Conservation (phyloP, 208 protist genomes). For the Sergeia podlipaevii region DNA sequence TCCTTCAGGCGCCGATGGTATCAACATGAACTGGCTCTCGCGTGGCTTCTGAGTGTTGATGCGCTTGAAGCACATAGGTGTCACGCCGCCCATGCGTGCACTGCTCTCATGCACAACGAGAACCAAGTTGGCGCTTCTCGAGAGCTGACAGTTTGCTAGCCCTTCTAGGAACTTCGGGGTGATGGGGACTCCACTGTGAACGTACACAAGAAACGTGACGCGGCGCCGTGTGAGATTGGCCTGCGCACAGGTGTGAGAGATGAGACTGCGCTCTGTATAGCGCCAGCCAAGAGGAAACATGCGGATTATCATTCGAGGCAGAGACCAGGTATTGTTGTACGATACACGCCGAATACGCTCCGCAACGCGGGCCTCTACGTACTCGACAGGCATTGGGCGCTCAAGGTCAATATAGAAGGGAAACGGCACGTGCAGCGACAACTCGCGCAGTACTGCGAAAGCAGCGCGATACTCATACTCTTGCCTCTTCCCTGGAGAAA, state of each 20-base stretch:
- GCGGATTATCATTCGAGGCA: conserved; percentile 73
- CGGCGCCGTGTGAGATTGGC: conserved; percentile 73
- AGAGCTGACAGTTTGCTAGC: conserved; percentile 57
- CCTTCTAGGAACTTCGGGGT: conserved; percentile 53
- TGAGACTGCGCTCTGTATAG: conserved; percentile 70
- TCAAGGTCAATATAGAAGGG: conserved; percentile 86
- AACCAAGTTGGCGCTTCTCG: conserved; percentile 71
- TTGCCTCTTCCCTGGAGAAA: conserved; percentile 14
- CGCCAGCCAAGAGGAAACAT: conserved; percentile 72
- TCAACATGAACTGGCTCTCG: not conserved
- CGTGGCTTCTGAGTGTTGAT: not conserved
- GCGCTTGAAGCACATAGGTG: conserved; percentile 14
- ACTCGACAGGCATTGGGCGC: conserved; percentile 44
- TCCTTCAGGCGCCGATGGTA: not conserved
- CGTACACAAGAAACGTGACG: conserved; percentile 81
- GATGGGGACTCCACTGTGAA: conserved; percentile 60
- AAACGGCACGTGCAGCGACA: conserved; percentile 61
- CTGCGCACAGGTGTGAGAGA: conserved; percentile 82
- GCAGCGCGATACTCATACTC: conserved; percentile 59
- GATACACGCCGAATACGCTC: conserved; percentile 81
- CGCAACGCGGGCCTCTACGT: conserved; percentile 64
- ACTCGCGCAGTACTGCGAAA: conserved; percentile 47
- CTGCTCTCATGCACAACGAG: conserved; percentile 74
- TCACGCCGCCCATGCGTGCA: conserved; percentile 49
- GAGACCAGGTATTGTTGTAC: conserved; percentile 80